Evolutionary conservation across 805 yeast species (phyloP).

Genomic region (Ogataea nitratoaversa): DNA sequence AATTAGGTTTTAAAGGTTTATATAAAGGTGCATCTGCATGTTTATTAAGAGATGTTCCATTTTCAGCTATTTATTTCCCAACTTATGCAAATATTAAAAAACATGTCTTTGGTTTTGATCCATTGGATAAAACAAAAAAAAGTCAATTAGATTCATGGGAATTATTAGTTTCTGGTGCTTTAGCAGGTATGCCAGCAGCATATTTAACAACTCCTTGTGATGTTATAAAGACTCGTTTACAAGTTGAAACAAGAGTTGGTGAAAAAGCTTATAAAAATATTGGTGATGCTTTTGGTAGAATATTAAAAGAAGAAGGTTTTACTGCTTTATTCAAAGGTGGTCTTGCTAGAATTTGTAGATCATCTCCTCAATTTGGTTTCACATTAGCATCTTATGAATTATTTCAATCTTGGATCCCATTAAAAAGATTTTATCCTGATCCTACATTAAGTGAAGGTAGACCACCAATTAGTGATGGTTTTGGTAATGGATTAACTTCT

Average conservation of each 20-base stretch:
- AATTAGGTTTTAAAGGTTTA: slow-evolving; percentile 78
- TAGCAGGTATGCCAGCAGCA: slow-evolving; percentile 98
- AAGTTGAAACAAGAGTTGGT: slow-evolving; percentile 73
- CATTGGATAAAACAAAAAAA: slow-evolving; percentile 54
- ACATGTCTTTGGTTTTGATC: slow-evolving; percentile 78
- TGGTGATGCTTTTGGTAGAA: slow-evolving; percentile 68
- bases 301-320: slow-evolving; percentile 77
- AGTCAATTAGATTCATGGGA: slow-evolving; percentile 74
- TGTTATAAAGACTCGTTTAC: slow-evolving; percentile 92
- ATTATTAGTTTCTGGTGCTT: slow-evolving; percentile 79
- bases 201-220: slow-evolving; percentile 95
- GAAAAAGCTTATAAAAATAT: slow-evolving; percentile 77
- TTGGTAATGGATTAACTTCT: slow-evolving; percentile 23
- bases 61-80: slow-evolving; percentile 95
- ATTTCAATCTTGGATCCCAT: slow-evolving; percentile 74
- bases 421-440: slow-evolving; percentile 38
- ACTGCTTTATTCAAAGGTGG: slow-evolving; percentile 94
- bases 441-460: slow-evolving; percentile 12
- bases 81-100: slow-evolving; percentile 90
- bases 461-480: slow-evolving; percentile 19
- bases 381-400: slow-evolving; percentile 96
- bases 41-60: slow-evolving; percentile 90
- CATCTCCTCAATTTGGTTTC: slow-evolving; percentile 97
- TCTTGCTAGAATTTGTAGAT: slow-evolving; percentile 87
- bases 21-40: slow-evolving; percentile 93